Base-by-base conservation (phyloP, 768 basidiomycete species). In the Termitomyces sp. region DNA sequence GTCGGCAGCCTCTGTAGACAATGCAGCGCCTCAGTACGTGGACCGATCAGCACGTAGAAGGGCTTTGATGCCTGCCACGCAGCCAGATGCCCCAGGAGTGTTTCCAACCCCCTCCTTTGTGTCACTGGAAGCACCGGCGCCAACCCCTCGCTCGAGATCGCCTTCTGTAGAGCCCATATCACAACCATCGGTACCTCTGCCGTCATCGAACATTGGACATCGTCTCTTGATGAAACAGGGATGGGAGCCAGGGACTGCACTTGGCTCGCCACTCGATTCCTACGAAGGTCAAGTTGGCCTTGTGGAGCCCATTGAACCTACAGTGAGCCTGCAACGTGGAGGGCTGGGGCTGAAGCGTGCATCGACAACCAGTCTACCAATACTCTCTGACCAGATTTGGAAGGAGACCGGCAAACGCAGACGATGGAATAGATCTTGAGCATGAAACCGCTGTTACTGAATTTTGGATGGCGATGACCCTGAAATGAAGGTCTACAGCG, bases 11-110 rank as follows among this genome's bases (percentile, higher is more conserved):
- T 62, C 64, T 21, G 6, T 54, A 12, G 63, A 59, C 8, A 59
- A 63, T 27, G 52, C 49, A 28, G 21, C 55, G 37, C 46, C 54
- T 25, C 64, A 67, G 40, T 89, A 90, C 65, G 66, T 83, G 21
- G 88, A 90, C 66, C 83, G 89, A 52, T 88, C 88, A 50, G 87
- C 87, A 34, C 83, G 81, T 34, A 80, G 89, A 53, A 81, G 89
- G 34, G 78, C 82, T 17, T 69, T 89, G 47, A 73, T 80, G 61
- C 77, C 84, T 16, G 62, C 75, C 21, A 77, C 82, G 17, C 72
- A 74, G 23, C 68, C 76, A n/a, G 83, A 81, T 59, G 73, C 79
- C 25, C 82, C 84, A 21, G 84, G 83, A 37, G 70, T 79, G 12
- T 63, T 70, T 3, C 53, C 61, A n/a, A 46, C 44, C 41, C 35